These are phyloP conservation scores for Crithidia thermophila DNA, from an alignment of 208 protist genomes.

Conservation along the genomic window DNA sequence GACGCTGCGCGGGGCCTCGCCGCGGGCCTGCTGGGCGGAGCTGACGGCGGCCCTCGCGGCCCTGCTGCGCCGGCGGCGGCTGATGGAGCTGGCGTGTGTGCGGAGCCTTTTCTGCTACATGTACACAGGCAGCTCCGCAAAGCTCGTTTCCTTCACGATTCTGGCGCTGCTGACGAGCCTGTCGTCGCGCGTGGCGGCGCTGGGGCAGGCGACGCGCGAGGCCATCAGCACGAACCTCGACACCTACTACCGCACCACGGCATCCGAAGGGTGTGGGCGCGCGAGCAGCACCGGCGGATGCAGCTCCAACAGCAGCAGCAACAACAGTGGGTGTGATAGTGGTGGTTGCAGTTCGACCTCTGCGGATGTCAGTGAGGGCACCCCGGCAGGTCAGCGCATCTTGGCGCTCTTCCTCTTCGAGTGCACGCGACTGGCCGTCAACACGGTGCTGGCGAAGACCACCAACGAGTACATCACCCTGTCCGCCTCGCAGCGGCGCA, in stretches of 20 bases:
- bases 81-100: conserved; percentile 40
- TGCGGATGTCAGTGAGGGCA: conserved; percentile 5
- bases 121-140: conserved; percentile 45
- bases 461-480: conserved; percentile 52
- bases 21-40: conserved; percentile 45
- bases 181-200: conserved; percentile 40
- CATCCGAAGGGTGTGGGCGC: not conserved
- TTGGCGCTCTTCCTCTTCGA: conserved; percentile 50
- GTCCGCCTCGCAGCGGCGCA: conserved; percentile 44
- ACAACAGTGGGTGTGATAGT: not conserved
- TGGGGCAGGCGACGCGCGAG: conserved; percentile 40
- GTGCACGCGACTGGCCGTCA: conserved; percentile 49
- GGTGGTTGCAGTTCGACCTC: no score
- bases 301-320: conserved; percentile 1
- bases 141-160: conserved; percentile 42
- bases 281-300: not conserved
- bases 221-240: conserved; percentile 34
- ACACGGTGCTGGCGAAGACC: conserved; percentile 41
- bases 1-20: conserved; percentile 23
- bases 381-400: conserved; percentile 13
- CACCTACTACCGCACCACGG: conserved; percentile 18
- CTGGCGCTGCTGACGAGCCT: conserved; percentile 48
- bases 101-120: conserved; percentile 61
- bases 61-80: conserved; percentile 34
- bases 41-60: conserved; percentile 33